Evolutionary conservation across 1,139 yeast genomes (phyloP).

Genomic region (Kodamaea sp.): DNA sequence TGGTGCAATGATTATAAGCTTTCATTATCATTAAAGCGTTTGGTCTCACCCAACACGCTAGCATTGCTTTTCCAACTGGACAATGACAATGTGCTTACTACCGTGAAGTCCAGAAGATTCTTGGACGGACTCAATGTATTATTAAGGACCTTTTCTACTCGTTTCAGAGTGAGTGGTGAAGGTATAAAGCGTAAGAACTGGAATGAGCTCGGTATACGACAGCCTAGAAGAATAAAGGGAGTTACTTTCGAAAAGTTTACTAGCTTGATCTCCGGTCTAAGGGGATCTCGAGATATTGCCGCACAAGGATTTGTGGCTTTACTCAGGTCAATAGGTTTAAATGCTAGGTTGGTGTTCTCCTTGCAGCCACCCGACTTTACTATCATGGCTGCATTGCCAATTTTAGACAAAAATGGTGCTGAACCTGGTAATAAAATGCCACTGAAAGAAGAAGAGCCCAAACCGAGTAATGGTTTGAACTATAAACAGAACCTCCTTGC

Average conservation of each 20-base stretch:
- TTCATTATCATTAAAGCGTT: slow-evolving; percentile 35
- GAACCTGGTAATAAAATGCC: neutral
- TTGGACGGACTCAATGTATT: slow-evolving; percentile 72
- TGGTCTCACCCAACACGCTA: slow-evolving; percentile 47
- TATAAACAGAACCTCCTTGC: slow-evolving; percentile 11
- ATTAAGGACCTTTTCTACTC: slow-evolving; percentile 60
- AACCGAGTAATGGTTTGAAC: slow-evolving; percentile 1
- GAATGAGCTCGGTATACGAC: slow-evolving; percentile 43
- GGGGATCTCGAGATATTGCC: slow-evolving; percentile 78
- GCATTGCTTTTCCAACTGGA: slow-evolving; percentile 49
- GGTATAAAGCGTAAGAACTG: slow-evolving; percentile 59
- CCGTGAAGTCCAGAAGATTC: slow-evolving; percentile 64
- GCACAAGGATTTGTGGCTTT: slow-evolving; percentile 88
- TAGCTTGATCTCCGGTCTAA: slow-evolving; percentile 39
- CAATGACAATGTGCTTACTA: slow-evolving; percentile 6
- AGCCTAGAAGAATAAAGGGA: slow-evolving; percentile 20
- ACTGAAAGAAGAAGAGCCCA: slow-evolving; percentile 2
- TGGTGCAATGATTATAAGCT: slow-evolving; percentile 67
- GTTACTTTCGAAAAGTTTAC: slow-evolving; percentile 42
- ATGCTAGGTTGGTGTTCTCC: slow-evolving; percentile 76
- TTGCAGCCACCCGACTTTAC: slow-evolving; percentile 90
- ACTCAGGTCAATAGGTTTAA: slow-evolving; percentile 67
- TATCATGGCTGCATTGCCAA: slow-evolving; percentile 23
- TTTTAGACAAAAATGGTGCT: slow-evolving; percentile 7
- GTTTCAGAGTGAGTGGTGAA: slow-evolving; percentile 52